phyloP scores from a whole-genome alignment of 495 filamentous ascomycete genomes.

The Podospora appendiculata region DNA sequence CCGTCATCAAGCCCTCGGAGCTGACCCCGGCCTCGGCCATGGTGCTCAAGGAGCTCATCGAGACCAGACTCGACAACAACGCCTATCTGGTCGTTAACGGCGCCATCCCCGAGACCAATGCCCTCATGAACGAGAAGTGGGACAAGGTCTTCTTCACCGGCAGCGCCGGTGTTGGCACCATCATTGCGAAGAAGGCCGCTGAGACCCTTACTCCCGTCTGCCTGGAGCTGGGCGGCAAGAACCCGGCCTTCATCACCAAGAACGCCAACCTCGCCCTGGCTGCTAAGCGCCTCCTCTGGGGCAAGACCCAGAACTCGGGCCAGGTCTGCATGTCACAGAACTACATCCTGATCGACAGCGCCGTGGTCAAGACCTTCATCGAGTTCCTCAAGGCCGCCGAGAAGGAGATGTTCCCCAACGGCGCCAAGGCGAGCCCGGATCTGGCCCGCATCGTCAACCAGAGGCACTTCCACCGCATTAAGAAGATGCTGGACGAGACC shows the following conservation, averaged over 20 bases:
- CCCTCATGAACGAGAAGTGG: slow-evolving; percentile 81
- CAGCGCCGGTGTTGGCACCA: slow-evolving; percentile 63
- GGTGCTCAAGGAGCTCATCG: slow-evolving; percentile 68
- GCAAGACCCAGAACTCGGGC: slow-evolving; percentile 75
- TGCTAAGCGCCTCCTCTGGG: slow-evolving; percentile 78
- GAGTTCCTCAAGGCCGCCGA: slow-evolving; percentile 63
- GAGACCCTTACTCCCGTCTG: slow-evolving; percentile 83
- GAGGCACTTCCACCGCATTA: slow-evolving; percentile 72
- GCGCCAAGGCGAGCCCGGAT: slow-evolving; percentile 64
- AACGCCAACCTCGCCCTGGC: slow-evolving; percentile 74
- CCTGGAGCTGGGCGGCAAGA: slow-evolving; percentile 84
- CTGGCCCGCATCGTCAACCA: slow-evolving; percentile 73
- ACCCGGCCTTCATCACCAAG: slow-evolving; percentile 84
- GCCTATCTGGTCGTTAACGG: slow-evolving; percentile 78
- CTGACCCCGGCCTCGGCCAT: slow-evolving; percentile 65
- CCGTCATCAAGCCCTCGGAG: slow-evolving; percentile 85
- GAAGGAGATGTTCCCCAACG: slow-evolving; percentile 77
- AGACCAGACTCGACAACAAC: slow-evolving; percentile 65
- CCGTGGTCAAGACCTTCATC: slow-evolving; percentile 63
- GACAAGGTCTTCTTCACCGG: slow-evolving; percentile 98
- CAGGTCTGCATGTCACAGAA: slow-evolving; percentile 88
- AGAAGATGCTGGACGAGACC: slow-evolving; percentile 75
- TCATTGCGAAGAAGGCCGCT: slow-evolving; percentile 87
- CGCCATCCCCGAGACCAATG: slow-evolving; percentile 67
- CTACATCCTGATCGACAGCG: slow-evolving; percentile 75